A percentile compares a stretch with the other conserved stretches of the same genome.
These are phyloP conservation scores for Terana coerulea DNA, from an alignment of 768 basidiomycete genomes.

Conservation along the genomic window DNA sequence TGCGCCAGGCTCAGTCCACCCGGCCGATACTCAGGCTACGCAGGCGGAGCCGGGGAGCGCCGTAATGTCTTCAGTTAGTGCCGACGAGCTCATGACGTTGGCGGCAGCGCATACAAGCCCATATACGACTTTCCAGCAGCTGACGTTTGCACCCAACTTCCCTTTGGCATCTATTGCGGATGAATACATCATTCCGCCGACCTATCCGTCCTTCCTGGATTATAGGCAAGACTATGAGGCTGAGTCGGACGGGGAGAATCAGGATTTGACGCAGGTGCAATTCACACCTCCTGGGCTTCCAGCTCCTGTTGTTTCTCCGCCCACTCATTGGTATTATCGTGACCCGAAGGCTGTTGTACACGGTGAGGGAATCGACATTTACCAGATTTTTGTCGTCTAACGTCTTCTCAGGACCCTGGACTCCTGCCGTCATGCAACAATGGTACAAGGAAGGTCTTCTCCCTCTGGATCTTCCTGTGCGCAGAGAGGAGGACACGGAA, in stretches of 20 bases:
- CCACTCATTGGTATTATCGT: constrained; percentile 78
- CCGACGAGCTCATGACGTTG: constrained; percentile 66
- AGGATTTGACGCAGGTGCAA: constrained; percentile 53
- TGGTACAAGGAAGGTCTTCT: constrained; percentile 86
- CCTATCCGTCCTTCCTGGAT: constrained; percentile 74
- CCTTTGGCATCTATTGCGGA: constrained; percentile 87
- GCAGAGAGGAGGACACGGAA: constrained; percentile 68
- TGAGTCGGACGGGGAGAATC: constrained; percentile 39
- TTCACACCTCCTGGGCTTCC: constrained; percentile 81
- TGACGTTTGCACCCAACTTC: constrained; percentile 80
- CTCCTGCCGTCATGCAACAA: constrained; percentile 80
- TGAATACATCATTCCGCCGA: constrained; percentile 89
- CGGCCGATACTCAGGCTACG: constrained; percentile 20
- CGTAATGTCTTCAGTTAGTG: constrained; percentile 25
- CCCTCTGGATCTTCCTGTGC: constrained; percentile 77
- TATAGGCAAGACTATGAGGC: constrained; percentile 66
- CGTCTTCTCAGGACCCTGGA: constrained; percentile 68
- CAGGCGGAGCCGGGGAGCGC: constrained; percentile 30
- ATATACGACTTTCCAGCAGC: constrained; percentile 90
- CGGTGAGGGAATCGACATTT: constrained; percentile 43
- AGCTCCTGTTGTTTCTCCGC: constrained; percentile 60
- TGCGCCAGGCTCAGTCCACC: constrained; percentile 6
- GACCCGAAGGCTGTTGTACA: constrained; percentile 80
- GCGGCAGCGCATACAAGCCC: constrained; percentile 73
- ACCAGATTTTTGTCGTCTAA: constrained; percentile 10